Percentiles rank a stretch among this genome's conserved stretches.
Conservation (phyloP, 805 yeast genomes). For the Candida nemodendra region DNA sequence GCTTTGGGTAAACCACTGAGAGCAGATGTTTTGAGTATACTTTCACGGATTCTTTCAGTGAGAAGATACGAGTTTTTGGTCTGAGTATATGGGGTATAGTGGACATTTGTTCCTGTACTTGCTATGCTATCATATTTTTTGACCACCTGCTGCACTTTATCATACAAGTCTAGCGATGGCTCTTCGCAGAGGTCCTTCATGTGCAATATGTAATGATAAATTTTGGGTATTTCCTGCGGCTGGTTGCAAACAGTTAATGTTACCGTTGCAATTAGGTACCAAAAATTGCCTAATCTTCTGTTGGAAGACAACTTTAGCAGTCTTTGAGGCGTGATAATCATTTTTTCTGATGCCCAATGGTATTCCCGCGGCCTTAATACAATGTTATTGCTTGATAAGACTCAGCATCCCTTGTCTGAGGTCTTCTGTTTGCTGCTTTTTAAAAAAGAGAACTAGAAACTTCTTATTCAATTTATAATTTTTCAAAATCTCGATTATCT, state of each 20-base stretch:
- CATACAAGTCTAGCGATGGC: constrained; percentile 17
- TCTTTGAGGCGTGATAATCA: constrained; percentile 51
- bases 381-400: too few species aligned
- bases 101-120: constrained; percentile 15
- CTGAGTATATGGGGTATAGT: constrained; percentile 17
- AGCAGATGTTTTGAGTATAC: constrained; percentile 74
- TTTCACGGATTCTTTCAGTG: constrained; percentile 66
- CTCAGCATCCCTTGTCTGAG: too few species aligned
- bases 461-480: background rate
- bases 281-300: constrained; percentile 53
- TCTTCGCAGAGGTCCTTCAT: constrained; percentile 14
- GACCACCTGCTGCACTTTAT: constrained; percentile 21
- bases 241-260: constrained; percentile 77
- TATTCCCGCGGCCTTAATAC: too few species aligned
- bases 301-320: constrained; percentile 52
- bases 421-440: too few species aligned
- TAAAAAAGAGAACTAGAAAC: too few species aligned
- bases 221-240: constrained; percentile 74
- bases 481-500: background rate
- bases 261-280: constrained; percentile 82
- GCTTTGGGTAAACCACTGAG: constrained; percentile 82
- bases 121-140: constrained; percentile 24
- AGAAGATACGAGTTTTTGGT: background rate
- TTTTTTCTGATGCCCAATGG: too few species aligned
- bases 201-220: constrained; percentile 67